Base-by-base conservation (phyloP, 805 yeast species). In the Starmerella etchellsii region DNA sequence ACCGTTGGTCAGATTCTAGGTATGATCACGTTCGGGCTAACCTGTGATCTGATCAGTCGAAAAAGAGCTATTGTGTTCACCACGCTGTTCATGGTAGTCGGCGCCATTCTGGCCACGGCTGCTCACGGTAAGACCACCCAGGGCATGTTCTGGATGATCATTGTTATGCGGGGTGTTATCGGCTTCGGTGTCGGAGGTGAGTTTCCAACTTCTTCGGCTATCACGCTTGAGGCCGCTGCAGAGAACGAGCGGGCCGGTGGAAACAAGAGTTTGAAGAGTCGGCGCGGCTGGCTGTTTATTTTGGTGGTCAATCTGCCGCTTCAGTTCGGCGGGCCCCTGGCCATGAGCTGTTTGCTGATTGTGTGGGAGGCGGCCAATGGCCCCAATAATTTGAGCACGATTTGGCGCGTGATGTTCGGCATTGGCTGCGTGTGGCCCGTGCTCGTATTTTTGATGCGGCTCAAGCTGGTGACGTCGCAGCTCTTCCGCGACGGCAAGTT, bases 101-200 rank as follows among this genome's bases (percentile, higher is more conserved):
- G 85, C 31, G 69, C 82, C 11, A 61, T 71, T 37, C 51, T 77
- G 56, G 78, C 81, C 56, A 72, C 83, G 34, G 84, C 81, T 19
- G 65, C 85, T 11, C 81, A 78, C 50, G 87, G 85, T 28, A 53
- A 65, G 18, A 64, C 76, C 2, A 55, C 64, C 5, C 46, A 52
- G 2, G 84, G 84, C 10, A 71, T 79, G 78, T 73, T 79, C 54
- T 78, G 81, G 84, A 77, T 75, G 82, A 62, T 80, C 53, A 71
- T 75, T 34, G 74, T 80, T n/a, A 65, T 73, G 46, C 68, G 88
- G 57, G 88, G 88, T 51, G 67, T 78, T 9, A 73, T 79, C 36
- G 93, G 91, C 34, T 73, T 78, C 48, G 91, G 91, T 47, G 71
- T 78, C 42, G 85, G 85, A 47, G 83, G 83, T 27, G 85, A 79